Conservation (phyloP, 2,329 filamentous ascomycete species). For the Ophiostoma ips region DNA sequence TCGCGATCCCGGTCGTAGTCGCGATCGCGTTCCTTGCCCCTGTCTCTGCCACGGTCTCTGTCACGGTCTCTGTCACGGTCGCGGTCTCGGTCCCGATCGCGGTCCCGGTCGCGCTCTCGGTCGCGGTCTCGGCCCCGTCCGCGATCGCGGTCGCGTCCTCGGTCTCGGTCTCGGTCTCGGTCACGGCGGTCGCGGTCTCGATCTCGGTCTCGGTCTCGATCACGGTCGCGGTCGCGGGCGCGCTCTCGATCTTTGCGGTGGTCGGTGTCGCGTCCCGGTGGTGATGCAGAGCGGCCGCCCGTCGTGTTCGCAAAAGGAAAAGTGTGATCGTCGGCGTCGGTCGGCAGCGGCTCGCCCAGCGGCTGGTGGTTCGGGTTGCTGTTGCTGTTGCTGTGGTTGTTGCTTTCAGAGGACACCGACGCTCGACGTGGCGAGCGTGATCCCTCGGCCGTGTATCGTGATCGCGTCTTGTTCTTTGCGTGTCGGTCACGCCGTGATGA, state of each 20-base stretch:
- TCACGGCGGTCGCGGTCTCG: not conserved
- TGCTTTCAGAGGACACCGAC: too few species aligned
- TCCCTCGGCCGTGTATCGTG: not conserved
- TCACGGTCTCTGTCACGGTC: constrained; percentile 1
- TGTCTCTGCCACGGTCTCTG: not conserved
- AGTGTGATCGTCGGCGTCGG: not conserved
- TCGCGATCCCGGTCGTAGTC: not conserved
- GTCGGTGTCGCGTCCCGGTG: not conserved
- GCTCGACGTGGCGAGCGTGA: not conserved
- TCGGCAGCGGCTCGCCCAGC: not conserved
- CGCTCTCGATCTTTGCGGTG: not conserved
- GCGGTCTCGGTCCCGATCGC: not conserved
- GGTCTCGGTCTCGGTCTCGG: not conserved
- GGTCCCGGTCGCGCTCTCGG: constrained; percentile 1
- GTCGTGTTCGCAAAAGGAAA: too few species aligned
- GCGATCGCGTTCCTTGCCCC: not conserved
- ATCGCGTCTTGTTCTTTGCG: not conserved
- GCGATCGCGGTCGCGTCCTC: too few species aligned
- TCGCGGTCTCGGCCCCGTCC: not conserved
- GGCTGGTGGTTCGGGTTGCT: not conserved
- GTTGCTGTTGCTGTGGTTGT: not conserved
- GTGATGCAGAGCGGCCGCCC: not conserved
- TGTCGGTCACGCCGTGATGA: not conserved
- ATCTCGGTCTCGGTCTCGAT: constrained; percentile 23
- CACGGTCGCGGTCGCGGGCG: constrained; percentile 20